Conservation (phyloP, 2,329 filamentous ascomycete species). For the Beauveria sp. region DNA sequence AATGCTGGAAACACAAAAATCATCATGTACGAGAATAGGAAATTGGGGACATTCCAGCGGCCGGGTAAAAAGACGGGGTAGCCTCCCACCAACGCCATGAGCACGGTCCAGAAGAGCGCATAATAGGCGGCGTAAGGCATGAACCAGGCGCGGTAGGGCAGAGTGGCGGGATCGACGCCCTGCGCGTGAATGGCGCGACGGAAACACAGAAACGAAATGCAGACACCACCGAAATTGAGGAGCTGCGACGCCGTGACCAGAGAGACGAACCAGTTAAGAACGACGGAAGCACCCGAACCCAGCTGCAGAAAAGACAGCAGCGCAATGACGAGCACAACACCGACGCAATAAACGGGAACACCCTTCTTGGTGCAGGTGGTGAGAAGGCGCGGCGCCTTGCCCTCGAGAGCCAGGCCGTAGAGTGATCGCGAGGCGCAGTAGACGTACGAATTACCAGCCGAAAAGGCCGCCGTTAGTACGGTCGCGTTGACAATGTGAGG, state of each 20-base stretch:
- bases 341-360: constrained; percentile 68
- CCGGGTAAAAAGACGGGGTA: constrained; percentile 68
- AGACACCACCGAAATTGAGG: constrained; percentile 64
- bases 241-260: constrained; percentile 64
- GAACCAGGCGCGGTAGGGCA: constrained; percentile 63
- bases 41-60: constrained; percentile 60
- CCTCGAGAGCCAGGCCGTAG: constrained; percentile 61
- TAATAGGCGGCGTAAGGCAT: constrained; percentile 69
- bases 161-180: constrained; percentile 55
- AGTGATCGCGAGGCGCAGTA: constrained; percentile 63
- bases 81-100: constrained; percentile 70
- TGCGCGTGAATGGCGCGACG: constrained; percentile 62
- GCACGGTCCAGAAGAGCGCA: constrained; percentile 51
- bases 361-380: constrained; percentile 54
- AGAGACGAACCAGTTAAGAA: constrained; percentile 66
- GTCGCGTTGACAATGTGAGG: constrained; percentile 69
- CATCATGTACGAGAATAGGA: constrained; percentile 73
- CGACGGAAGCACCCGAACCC: constrained; percentile 55
- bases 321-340: constrained; percentile 57
- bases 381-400: constrained; percentile 55
- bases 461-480: constrained; percentile 59
- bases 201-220: constrained; percentile 65
- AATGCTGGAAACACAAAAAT: constrained; percentile 62
- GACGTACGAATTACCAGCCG: constrained; percentile 56
- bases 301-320: constrained; percentile 69